These are phyloP conservation scores for Dactylellina sp. DNA, from an alignment of 2,329 filamentous ascomycete species.

Conservation along the genomic window DNA sequence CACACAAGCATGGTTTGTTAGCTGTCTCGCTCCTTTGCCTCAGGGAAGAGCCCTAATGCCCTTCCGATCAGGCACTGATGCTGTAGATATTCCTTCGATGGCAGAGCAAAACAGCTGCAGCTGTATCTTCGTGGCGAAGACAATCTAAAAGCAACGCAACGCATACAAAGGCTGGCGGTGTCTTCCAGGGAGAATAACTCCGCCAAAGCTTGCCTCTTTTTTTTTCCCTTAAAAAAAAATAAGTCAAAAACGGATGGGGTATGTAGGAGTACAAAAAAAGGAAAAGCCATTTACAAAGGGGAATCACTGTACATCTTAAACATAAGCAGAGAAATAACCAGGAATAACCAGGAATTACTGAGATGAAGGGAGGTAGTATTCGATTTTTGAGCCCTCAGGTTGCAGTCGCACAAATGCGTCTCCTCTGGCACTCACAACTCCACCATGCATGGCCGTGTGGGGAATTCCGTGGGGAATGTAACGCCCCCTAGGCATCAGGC, in stretches of 20 bases:
- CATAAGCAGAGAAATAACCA: neutral
- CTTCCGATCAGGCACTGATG: neutral
- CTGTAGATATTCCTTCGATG: neutral
- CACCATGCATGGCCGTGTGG: slow-evolving; percentile 18
- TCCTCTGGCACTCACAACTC: slow-evolving; percentile 28
- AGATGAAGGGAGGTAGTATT: neutral
- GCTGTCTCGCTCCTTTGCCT: slow-evolving; percentile 1
- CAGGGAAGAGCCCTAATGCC: slow-evolving; percentile 5
- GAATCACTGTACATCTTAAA: slow-evolving; percentile 46
- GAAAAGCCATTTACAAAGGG: slow-evolving; percentile 29
- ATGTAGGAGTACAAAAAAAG: slow-evolving; percentile 21
- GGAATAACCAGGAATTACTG: neutral
- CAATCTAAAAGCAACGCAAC: slow-evolving; percentile 33
- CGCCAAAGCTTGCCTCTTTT: slow-evolving; percentile 10
- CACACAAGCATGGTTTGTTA: neutral
- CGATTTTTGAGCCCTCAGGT: slow-evolving; percentile 17
- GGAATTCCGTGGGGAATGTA: slow-evolving; percentile 42
- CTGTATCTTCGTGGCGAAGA: slow-evolving; percentile 12
- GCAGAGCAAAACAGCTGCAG: slow-evolving; percentile 7
- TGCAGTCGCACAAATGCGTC: slow-evolving; percentile 11
- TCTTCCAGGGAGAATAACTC: slow-evolving; percentile 3
- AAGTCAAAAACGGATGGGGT: slow-evolving; percentile 15
- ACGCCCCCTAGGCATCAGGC: slow-evolving; percentile 49
- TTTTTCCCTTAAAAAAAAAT: neutral
- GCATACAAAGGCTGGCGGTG: neutral